Base-by-base conservation (phyloP, 164 flowering plant species). In the Taxillus chinensis region DNA sequence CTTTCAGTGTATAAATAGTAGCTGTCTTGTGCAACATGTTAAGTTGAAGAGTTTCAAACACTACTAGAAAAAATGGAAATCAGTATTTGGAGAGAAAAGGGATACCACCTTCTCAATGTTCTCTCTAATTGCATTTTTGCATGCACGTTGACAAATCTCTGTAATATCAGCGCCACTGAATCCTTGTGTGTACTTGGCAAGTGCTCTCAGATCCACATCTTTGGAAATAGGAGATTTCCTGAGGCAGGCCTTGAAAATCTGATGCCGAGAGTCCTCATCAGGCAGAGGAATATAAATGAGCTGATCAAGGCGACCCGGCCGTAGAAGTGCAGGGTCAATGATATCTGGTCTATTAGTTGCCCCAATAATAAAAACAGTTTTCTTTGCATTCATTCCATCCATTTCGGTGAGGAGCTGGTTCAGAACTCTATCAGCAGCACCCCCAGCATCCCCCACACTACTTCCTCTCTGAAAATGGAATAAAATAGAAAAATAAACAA, bases 141-240 rank as follows among this genome's bases (percentile, higher is more conserved):
- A 67, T 13, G 77, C 74, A 39, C 77, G 69, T 64, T 71, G 77
- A 67, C 79, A 71, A 17, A 73, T 66, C 54, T 76, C 79, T 11
- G 79, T 76, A 39, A 76, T 76, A 42, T 76, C 79, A 0, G 79
- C 79, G 5, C 79, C 79, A 68, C 79, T 76, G 59, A 76, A 76
- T 17, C 79, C 79, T 49, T 73, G 79, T 15, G 79, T 70, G 46
- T 67, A 71, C 66, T 67, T 67, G 27, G 77, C 68, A 9, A 74
- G 66, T 11, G 70, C 74, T 9, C 64, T 59, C 58, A 67, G 12
- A 52, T 74, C 77, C 14, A 70, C 77, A 41, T 70, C 67, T 42
- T 70, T 70, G 3, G 74, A 46, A 7, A 74, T 40, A 2, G 77
- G 77, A 3, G 77, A 74, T 58, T 74, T 74, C 45, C 77, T 70